phyloP scores from a whole-genome alignment of 2,329 filamentous ascomycete species.

The Hirsutella thompsonii region DNA sequence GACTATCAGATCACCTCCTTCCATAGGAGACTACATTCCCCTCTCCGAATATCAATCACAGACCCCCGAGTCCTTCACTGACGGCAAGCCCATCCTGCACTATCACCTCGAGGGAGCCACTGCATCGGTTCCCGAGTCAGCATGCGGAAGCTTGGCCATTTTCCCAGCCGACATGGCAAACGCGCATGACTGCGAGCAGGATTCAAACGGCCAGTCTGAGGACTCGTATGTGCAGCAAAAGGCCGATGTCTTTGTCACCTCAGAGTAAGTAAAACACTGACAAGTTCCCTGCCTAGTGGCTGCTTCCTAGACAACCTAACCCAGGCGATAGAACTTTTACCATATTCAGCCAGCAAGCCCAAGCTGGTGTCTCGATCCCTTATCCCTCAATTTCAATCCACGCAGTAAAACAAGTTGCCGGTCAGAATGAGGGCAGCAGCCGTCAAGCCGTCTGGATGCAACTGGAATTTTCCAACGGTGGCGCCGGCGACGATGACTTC shows the following conservation, averaged over 20 bases:
- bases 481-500: conserved; percentile 49
- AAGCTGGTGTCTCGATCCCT: conserved; percentile 53
- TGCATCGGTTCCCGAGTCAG: conserved; percentile 41
- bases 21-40: conserved; percentile 45
- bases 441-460: conserved; percentile 52
- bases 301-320: not conserved
- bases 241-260: conserved; percentile 46
- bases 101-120: conserved; percentile 44
- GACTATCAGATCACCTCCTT: conserved; percentile 44
- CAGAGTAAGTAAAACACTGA: conserved; percentile 29
- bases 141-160: conserved; percentile 41
- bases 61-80: conserved; percentile 61
- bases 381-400: conserved; percentile 67
- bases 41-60: conserved; percentile 58
- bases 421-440: conserved; percentile 21
- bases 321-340: conserved; percentile 33
- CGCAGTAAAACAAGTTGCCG: conserved; percentile 49
- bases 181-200: conserved; percentile 10
- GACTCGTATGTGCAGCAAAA: conserved; percentile 27
- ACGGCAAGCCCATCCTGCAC: conserved; percentile 58
- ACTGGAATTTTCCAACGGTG: conserved; percentile 48
- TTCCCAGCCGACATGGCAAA: conserved; percentile 27
- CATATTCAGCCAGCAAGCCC: conserved; percentile 46
- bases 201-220: conserved; percentile 15
- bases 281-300: not conserved